A percentile compares a stretch with the other conserved stretches of the same genome.
Conservation (phyloP, 768 basidiomycete genomes). For the Boletellus emodensis region DNA sequence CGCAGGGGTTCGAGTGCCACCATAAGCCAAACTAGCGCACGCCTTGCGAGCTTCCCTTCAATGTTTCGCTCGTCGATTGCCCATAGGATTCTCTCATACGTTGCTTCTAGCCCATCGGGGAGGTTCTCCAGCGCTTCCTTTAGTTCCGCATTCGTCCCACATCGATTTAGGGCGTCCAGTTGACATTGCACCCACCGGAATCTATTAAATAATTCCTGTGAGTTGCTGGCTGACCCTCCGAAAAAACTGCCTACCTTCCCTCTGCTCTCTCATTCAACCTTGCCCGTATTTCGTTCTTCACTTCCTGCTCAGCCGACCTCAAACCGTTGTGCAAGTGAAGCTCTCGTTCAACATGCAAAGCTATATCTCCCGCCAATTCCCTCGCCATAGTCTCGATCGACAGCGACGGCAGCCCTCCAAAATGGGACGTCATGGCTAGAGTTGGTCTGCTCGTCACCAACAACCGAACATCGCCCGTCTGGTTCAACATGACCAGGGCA, state of each 20-base stretch:
- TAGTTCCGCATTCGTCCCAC: neutral
- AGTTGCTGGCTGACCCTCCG: neutral
- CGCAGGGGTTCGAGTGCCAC: neutral
- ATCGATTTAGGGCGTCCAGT: neutral
- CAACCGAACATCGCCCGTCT: too few relatives aligned
- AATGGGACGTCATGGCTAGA: too few relatives aligned
- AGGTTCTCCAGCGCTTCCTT: neutral
- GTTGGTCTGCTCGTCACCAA: too few relatives aligned
- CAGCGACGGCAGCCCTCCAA: too few relatives aligned
- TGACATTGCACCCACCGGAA: constrained; percentile 1
- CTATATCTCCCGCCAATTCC: neutral
- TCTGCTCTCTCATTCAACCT: neutral
- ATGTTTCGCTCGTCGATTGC: neutral
- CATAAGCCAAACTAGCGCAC: neutral
- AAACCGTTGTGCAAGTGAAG: neutral
- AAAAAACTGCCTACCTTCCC: neutral
- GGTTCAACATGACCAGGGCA: neutral
- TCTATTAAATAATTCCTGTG: neutral
- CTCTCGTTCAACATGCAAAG: neutral
- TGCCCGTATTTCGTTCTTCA: neutral
- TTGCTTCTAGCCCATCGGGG: neutral
- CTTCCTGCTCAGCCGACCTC: neutral
- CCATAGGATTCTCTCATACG: neutral
- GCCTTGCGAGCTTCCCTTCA: neutral
- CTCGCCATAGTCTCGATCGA: neutral